phyloP scores from a whole-genome alignment of 768 basidiomycete genomes.

The Calocybe indica region DNA sequence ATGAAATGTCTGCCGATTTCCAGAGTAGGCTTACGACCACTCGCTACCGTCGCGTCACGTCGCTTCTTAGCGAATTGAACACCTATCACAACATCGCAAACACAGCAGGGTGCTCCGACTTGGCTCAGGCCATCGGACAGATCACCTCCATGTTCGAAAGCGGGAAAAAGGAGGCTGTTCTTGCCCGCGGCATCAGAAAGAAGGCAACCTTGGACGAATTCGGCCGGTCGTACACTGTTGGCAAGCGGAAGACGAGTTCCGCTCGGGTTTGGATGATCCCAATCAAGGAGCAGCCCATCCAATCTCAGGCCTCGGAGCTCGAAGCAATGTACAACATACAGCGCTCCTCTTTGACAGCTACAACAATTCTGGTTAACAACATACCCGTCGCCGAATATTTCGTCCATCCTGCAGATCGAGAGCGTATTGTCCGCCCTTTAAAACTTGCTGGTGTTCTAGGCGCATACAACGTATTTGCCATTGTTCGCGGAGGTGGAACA shows the following conservation, averaged over 20 bases:
- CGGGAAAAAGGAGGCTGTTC: slow-evolving; percentile 46
- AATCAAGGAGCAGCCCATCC: slow-evolving; percentile 23
- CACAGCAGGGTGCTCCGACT: slow-evolving; percentile 50
- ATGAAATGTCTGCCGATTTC: slow-evolving; percentile 53
- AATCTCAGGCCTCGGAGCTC: slow-evolving; percentile 14
- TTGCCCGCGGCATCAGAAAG: slow-evolving; percentile 49
- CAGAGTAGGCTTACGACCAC: slow-evolving; percentile 56
- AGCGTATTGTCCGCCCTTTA: slow-evolving; percentile 77
- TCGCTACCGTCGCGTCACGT: slow-evolving; percentile 61
- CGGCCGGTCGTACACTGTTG: slow-evolving; percentile 83
- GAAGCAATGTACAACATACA: slow-evolving; percentile 22
- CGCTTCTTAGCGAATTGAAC: slow-evolving; percentile 61
- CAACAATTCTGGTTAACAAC: slow-evolving; percentile 82
- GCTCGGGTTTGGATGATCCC: slow-evolving; percentile 94
- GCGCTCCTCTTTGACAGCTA: slow-evolving; percentile 35
- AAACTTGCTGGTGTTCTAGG: slow-evolving; percentile 80
- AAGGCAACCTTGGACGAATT: slow-evolving; percentile 59
- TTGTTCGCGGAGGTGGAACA: slow-evolving; percentile 83
- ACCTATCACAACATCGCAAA: slow-evolving; percentile 54
- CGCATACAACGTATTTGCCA: slow-evolving; percentile 72
- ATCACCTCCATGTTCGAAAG: slow-evolving; percentile 63
- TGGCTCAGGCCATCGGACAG: slow-evolving; percentile 41
- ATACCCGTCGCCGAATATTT: slow-evolving; percentile 78
- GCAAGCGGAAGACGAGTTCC: slow-evolving; percentile 83
- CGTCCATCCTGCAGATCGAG: slow-evolving; percentile 65